These are phyloP conservation scores for Eucommia ulmoides DNA, from an alignment of 257 asterid species.

Conservation along the genomic window DNA sequence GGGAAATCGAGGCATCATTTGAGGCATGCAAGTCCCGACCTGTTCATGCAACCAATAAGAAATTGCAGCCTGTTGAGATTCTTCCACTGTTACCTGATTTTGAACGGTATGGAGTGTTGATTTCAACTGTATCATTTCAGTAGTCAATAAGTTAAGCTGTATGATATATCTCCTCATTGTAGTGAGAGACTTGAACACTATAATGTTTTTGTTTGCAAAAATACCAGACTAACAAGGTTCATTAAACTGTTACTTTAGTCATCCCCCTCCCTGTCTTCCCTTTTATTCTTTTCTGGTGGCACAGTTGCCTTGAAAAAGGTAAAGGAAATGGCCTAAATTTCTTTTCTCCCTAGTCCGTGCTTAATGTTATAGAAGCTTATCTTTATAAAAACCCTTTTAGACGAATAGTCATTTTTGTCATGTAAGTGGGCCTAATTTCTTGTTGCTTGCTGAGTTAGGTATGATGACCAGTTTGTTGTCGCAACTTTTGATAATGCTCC, in stretches of 20 bases:
- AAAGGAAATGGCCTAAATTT: too few species aligned
- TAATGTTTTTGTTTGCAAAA: too few species aligned
- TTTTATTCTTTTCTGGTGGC: not conserved
- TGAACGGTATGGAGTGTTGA: slow-evolving; percentile 42
- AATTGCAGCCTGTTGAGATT: slow-evolving; percentile 48
- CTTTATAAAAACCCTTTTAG: too few species aligned
- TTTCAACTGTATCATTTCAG: slow-evolving; percentile 8
- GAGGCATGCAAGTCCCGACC: slow-evolving; percentile 77
- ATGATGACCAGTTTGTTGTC: slow-evolving; percentile 58
- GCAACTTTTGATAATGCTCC: slow-evolving; percentile 89
- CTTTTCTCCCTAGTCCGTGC: too few species aligned
- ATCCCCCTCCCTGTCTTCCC: too few species aligned
- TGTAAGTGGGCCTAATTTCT: not conserved
- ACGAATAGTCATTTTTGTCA: too few species aligned
- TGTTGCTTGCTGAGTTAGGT: slow-evolving; percentile 39
- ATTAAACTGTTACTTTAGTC: too few species aligned
- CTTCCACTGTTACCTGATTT: slow-evolving; percentile 79
- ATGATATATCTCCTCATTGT: too few species aligned
- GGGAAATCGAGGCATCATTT: slow-evolving; percentile 62
- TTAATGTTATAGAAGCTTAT: too few species aligned
- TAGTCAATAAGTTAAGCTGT: not conserved
- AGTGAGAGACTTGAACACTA: too few species aligned
- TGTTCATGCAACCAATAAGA: slow-evolving; percentile 61
- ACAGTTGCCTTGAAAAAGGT: not conserved
- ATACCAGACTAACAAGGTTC: too few species aligned